Conservation (phyloP, 345 rosid genomes). For the Camelina neglecta region DNA sequence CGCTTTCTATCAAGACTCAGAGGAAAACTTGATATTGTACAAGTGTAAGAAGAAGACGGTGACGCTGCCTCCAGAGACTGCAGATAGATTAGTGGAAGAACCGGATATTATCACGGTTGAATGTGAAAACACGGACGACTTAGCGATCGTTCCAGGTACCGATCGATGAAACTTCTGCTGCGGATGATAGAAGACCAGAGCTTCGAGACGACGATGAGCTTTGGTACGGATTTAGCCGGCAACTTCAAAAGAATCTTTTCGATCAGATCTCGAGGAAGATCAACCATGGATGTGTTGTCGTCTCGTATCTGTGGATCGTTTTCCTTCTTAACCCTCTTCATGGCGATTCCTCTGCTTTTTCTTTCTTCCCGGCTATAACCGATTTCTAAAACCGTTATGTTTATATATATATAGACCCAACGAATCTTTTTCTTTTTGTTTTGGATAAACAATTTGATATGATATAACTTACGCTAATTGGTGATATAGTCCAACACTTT, state of each 20-base stretch:
- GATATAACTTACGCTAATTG: too few species aligned
- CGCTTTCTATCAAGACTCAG: neutral
- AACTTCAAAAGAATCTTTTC: neutral
- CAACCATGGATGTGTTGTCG: too few species aligned
- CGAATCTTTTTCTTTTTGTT: too few species aligned
- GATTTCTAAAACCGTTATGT: neutral
- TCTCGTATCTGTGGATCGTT: neutral
- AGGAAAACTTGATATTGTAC: neutral
- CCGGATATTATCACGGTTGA: accelerated
- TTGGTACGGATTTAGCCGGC: neutral
- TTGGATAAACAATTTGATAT: too few species aligned
- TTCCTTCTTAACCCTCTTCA: neutral
- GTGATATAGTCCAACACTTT: too few species aligned
- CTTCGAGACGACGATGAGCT: neutral
- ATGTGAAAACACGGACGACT: neutral
- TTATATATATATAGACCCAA: too few species aligned
- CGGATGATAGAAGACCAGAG: neutral
- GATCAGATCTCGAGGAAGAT: neutral
- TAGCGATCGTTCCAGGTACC: neutral
- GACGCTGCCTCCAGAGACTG: neutral
- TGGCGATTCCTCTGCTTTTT: neutral
- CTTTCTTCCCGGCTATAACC: neutral
- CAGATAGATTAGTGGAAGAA: neutral
- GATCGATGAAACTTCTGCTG: neutral
- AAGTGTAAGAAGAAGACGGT: neutral